Percentiles rank a stretch among this genome's conserved stretches.
Conservation (phyloP, 202 grass and related monocot species). For the Carex sylvatica region DNA sequence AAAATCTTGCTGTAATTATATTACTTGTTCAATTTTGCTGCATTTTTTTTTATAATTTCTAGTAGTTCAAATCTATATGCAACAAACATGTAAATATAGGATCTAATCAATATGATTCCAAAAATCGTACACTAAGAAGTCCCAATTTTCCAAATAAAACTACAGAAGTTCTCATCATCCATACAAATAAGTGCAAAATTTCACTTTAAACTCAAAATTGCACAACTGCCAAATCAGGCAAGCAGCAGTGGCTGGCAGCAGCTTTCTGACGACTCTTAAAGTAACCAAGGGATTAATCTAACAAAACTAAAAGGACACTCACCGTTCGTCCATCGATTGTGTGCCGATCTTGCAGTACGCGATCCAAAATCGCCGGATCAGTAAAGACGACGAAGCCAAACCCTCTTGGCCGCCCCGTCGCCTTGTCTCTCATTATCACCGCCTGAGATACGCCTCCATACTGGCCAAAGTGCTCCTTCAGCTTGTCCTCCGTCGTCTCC, state of each 20-base stretch:
- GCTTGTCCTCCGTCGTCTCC: conserved; percentile 94
- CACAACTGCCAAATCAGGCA: not conserved
- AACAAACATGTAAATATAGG: not conserved
- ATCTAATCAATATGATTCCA: not conserved
- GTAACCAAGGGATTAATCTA: not conserved
- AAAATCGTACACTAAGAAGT: not conserved
- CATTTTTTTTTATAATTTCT: not conserved
- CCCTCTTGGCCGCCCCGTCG: conserved; percentile 78
- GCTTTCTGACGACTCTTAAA: not conserved
- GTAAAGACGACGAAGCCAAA: conserved; percentile 91
- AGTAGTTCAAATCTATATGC: not conserved
- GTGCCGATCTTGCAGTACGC: conserved; percentile 74
- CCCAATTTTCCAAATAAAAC: conserved; percentile 3
- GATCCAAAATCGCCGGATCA: conserved; percentile 69
- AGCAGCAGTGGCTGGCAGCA: not conserved
- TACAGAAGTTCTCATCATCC: not conserved
- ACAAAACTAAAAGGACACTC: not conserved
- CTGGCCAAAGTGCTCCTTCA: conserved; percentile 82
- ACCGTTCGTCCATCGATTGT: conserved; percentile 88
- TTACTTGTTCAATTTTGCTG: not conserved
- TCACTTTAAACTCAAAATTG: not conserved
- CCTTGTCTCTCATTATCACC: conserved; percentile 89
- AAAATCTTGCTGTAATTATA: not conserved
- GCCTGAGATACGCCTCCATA: conserved; percentile 79
- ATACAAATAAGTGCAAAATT: not conserved